Conservation (phyloP, 805 yeast species). For the Lachancea nothofagi region DNA sequence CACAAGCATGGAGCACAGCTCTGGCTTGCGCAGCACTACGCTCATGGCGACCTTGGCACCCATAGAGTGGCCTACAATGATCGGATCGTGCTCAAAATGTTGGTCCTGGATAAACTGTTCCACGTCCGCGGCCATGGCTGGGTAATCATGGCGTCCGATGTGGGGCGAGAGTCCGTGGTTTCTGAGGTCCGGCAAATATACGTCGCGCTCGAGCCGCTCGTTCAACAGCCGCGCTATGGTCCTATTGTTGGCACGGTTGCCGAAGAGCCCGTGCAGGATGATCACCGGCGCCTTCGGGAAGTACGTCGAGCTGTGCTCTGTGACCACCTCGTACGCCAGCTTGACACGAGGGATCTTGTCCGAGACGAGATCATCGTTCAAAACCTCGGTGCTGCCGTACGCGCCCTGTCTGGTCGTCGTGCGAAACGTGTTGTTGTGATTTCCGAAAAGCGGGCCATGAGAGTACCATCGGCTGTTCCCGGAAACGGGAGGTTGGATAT, state of each 20-base stretch:
- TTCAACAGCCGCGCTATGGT: constrained; percentile 63
- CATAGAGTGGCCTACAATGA: constrained; percentile 79
- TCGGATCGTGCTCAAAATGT: constrained; percentile 37
- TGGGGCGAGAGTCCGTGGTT: constrained; percentile 95
- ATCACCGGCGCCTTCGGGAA: constrained; percentile 53
- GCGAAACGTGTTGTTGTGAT: constrained; percentile 24
- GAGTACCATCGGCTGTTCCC: constrained; percentile 7
- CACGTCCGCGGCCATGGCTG: constrained; percentile 81
- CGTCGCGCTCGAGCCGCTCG: constrained; percentile 45
- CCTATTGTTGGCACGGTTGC: constrained; percentile 74
- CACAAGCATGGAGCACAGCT: constrained; percentile 54
- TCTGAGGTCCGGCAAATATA: constrained; percentile 70
- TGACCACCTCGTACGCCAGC: constrained; percentile 48
- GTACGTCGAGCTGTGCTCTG: constrained; percentile 25
- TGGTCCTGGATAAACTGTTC: constrained; percentile 56
- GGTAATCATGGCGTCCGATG: constrained; percentile 62
- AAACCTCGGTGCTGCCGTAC: constrained; percentile 25
- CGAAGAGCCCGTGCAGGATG: constrained; percentile 85
- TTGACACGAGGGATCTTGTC: constrained; percentile 47
- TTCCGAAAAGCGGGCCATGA: constrained; percentile 22
- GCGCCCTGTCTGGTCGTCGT: constrained; percentile 23
- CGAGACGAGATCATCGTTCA: constrained; percentile 25
- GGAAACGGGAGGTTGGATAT: background rate
- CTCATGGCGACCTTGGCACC: constrained; percentile 97
- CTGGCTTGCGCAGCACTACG: constrained; percentile 61